phyloP scores from a whole-genome alignment of 805 yeast genomes.

The Wickerhamiella hasegawae region DNA sequence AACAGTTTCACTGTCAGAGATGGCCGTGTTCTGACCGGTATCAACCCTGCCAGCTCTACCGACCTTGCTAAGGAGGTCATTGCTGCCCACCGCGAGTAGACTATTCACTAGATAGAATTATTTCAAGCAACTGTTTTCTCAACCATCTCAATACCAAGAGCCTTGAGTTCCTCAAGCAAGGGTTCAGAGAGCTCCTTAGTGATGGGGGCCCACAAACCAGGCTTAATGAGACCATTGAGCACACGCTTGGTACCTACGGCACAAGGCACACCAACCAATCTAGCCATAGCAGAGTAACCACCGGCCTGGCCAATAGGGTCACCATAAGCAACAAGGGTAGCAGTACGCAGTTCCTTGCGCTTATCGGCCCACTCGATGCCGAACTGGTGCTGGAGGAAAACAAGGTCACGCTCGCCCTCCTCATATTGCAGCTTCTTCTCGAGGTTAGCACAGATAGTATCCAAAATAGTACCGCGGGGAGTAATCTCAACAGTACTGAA shows the following conservation, averaged over 20 bases:
- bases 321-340: slow-evolving; percentile 91
- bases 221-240: slow-evolving; percentile 61
- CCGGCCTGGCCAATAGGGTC: slow-evolving; percentile 44
- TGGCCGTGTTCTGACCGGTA: slow-evolving; percentile 48
- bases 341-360: slow-evolving; percentile 75
- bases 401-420: slow-evolving; percentile 89
- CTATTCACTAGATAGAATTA: too few species aligned
- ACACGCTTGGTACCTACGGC: slow-evolving; percentile 87
- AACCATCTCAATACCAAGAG: slow-evolving; percentile 69
- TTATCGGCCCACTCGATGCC: slow-evolving; percentile 97
- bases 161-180: slow-evolving; percentile 77
- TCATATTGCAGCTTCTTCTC: slow-evolving; percentile 94
- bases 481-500: slow-evolving; percentile 60
- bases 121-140: slow-evolving; percentile 54
- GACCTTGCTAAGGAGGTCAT: slow-evolving; percentile 32
- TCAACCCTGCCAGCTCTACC: slow-evolving; percentile 42
- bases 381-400: slow-evolving; percentile 91
- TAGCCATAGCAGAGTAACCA: slow-evolving; percentile 96
- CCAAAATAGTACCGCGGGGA: slow-evolving; percentile 89
- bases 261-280: slow-evolving; percentile 95
- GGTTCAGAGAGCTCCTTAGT: slow-evolving; percentile 81
- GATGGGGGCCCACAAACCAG: slow-evolving; percentile 89
- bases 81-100: too few species aligned
- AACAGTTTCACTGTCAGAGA: slow-evolving; percentile 28
- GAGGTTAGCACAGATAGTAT: slow-evolving; percentile 89